Percentiles rank a stretch among this genome's conserved stretches.
Evolutionary conservation across 1,284 basidiomycete species (phyloP).

Genomic region (Apiotrichum siamense): DNA sequence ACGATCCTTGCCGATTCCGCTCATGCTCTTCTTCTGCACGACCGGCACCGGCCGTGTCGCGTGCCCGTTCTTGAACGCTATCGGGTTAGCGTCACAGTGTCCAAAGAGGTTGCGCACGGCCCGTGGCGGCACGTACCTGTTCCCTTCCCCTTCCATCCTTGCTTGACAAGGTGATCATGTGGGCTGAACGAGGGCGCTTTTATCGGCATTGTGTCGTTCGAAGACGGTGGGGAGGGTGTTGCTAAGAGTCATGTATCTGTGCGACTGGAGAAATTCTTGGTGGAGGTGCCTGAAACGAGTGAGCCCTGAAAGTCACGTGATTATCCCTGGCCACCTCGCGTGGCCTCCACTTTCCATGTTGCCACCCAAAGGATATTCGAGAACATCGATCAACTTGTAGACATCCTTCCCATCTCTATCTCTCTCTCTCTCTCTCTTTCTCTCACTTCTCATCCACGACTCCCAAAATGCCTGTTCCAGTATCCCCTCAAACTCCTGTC

Average conservation of each 20-base stretch:
- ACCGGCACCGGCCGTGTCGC: slow-evolving; percentile 63
- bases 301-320: too few species aligned
- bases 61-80: slow-evolving; percentile 46
- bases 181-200: slow-evolving; percentile 62
- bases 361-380: background rate
- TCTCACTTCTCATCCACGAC: background rate
- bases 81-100: background rate
- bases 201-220: background rate
- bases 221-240: slow-evolving; percentile 1
- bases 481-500: background rate
- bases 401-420: background rate
- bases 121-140: slow-evolving; percentile 37
- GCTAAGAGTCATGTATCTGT: background rate
- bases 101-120: background rate
- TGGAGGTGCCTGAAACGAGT: slow-evolving; percentile 1
- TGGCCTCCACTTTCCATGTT: slow-evolving; percentile 8
- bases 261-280: background rate
- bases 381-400: too few species aligned
- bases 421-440: background rate
- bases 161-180: slow-evolving; percentile 66
- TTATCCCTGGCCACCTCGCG: background rate
- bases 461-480: slow-evolving; percentile 19
- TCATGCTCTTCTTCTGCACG: slow-evolving; percentile 73
- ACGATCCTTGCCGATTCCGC: slow-evolving; percentile 80
- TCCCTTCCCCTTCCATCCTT: slow-evolving; percentile 83